Evolutionary conservation across 2,329 filamentous ascomycete species (phyloP).

Genomic region (Fusarium oligoseptatum): DNA sequence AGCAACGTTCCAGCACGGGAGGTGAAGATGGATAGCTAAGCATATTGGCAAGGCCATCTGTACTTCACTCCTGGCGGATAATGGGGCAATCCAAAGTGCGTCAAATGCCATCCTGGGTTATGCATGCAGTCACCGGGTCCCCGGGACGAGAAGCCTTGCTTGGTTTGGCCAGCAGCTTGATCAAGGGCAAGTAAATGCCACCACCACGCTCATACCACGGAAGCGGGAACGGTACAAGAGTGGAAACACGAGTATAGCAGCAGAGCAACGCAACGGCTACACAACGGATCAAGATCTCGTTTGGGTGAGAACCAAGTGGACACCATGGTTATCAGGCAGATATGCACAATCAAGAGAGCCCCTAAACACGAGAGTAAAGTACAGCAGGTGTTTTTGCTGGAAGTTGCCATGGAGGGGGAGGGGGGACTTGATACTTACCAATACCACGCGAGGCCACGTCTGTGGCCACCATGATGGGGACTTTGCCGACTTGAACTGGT

Average conservation of each 20-base stretch:
- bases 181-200: slow-evolving; percentile 82
- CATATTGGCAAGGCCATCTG: slow-evolving; percentile 63
- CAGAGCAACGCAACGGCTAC: slow-evolving; percentile 59
- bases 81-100: slow-evolving; percentile 70
- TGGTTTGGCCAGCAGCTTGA: slow-evolving; percentile 73
- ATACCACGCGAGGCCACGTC: slow-evolving; percentile 99
- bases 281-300: slow-evolving; percentile 83
- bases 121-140: slow-evolving; percentile 67
- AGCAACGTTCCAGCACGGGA: slow-evolving; percentile 73
- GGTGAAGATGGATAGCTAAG: slow-evolving; percentile 59
- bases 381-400: slow-evolving; percentile 72
- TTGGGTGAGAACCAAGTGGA: slow-evolving; percentile 83
- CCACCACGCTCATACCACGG: slow-evolving; percentile 81
- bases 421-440: slow-evolving; percentile 84
- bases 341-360: slow-evolving; percentile 90
- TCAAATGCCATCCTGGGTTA: slow-evolving; percentile 65
- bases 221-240: slow-evolving; percentile 74
- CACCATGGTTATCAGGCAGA: slow-evolving; percentile 86
- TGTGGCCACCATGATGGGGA: slow-evolving; percentile 99
- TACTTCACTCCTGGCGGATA: slow-evolving; percentile 68
- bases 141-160: slow-evolving; percentile 66
- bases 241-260: slow-evolving; percentile 82
- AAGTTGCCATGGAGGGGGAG: slow-evolving; percentile 66
- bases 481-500: slow-evolving; percentile 99
- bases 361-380: slow-evolving; percentile 94